Evolutionary conservation across 2,329 filamentous ascomycete species (phyloP).

Genomic region (Penicillium frequentans): DNA sequence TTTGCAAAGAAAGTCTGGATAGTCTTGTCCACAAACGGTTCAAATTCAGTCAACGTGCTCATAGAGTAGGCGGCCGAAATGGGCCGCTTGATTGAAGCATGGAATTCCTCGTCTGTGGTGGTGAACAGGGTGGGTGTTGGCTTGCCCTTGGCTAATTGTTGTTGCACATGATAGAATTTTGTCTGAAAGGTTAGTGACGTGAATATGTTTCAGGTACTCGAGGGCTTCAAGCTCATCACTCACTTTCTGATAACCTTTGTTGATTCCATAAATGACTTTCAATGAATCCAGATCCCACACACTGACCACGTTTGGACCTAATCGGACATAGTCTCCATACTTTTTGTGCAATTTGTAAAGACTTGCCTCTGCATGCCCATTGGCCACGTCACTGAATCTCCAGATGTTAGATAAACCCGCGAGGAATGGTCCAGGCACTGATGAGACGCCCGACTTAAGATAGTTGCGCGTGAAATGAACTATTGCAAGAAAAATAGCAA

Average conservation of each 20-base stretch:
- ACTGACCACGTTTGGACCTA: conserved; percentile 24
- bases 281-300: conserved; percentile 19
- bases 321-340: conserved; percentile 20
- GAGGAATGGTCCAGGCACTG: conserved; percentile 9
- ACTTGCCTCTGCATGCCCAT: conserved; percentile 14
- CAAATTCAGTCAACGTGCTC: conserved; percentile 42
- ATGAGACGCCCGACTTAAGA: neutral
- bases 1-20: conserved; percentile 26
- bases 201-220: neutral
- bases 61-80: conserved; percentile 44
- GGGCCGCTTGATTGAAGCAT: conserved; percentile 41
- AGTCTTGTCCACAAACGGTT: conserved; percentile 38
- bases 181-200: neutral
- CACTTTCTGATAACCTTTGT: conserved; percentile 17
- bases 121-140: conserved; percentile 21
- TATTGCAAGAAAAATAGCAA: neutral
- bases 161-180: conserved; percentile 20
- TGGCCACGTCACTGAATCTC: conserved; percentile 17
- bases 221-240: neutral
- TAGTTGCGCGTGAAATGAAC: neutral
- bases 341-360: conserved; percentile 17
- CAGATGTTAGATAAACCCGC: conserved; percentile 17
- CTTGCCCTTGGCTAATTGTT: conserved; percentile 21
- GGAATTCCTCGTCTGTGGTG: conserved; percentile 34
- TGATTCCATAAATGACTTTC: conserved; percentile 23